phyloP scores from a whole-genome alignment of 441 rosid genomes.

The Arabidopsis lyrata region DNA sequence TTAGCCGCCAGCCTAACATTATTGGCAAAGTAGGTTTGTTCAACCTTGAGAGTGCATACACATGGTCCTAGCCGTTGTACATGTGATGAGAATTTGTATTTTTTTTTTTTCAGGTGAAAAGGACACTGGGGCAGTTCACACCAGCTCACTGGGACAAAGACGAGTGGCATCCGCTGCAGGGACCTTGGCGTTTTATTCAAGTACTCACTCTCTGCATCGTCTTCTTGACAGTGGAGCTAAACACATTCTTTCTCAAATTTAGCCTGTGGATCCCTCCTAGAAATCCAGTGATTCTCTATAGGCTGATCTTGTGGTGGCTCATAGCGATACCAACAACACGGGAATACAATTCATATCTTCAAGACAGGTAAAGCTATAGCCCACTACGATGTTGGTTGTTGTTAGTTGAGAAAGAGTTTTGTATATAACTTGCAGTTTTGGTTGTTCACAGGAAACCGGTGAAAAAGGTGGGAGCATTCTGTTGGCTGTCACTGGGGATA shows the following conservation, averaged over 20 bases:
- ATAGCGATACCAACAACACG: constrained; percentile 98
- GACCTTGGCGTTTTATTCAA: constrained; percentile 98
- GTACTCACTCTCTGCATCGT: constrained; percentile 90
- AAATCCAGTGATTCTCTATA: constrained; percentile 89
- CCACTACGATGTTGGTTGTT: constrained; percentile 1
- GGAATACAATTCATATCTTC: constrained; percentile 97
- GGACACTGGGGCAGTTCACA: constrained; percentile 95
- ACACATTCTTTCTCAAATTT: constrained; percentile 98
- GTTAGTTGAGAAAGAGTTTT: neutral
- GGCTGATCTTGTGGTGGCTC: constrained; percentile 98
- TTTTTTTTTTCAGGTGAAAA: constrained; percentile 63
- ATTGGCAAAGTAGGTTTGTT: constrained; percentile 73
- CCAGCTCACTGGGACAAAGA: constrained; percentile 99
- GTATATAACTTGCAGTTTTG: neutral
- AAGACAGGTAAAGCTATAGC: constrained; percentile 72
- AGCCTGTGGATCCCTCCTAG: constrained; percentile 98
- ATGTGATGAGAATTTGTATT: neutral
- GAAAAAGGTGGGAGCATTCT: constrained; percentile 98
- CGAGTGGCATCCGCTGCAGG: constrained; percentile 99
- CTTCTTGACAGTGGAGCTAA: constrained; percentile 93
- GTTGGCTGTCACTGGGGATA: constrained; percentile 98
- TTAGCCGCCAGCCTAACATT: constrained; percentile 96
- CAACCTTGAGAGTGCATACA: constrained; percentile 1
- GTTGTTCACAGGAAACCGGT: constrained; percentile 66
- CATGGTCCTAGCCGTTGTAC: neutral